phyloP scores from a whole-genome alignment of 805 yeast genomes.

The Hanseniaspora jakobsenii region DNA sequence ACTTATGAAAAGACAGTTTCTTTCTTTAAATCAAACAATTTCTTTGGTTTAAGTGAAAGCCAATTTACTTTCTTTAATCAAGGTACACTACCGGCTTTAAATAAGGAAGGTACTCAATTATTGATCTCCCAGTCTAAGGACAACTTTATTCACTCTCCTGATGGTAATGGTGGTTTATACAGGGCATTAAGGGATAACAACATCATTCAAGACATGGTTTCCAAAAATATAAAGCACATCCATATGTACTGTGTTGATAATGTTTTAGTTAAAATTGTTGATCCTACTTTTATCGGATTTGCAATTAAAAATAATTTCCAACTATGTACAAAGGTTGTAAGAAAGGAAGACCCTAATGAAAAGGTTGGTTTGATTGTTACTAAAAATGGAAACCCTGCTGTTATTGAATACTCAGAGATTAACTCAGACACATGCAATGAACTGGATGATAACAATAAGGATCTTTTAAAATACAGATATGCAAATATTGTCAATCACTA shows the following conservation, averaged over 20 bases:
- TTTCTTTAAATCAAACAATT: conserved; percentile 49
- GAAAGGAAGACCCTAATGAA: conserved; percentile 79
- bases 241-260: conserved; percentile 98
- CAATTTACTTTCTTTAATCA: conserved; percentile 80
- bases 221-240: conserved; percentile 67
- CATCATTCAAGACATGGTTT: conserved; percentile 53
- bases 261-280: conserved; percentile 81
- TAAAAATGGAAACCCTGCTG: conserved; percentile 61
- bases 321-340: conserved; percentile 86
- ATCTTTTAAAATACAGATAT: conserved; percentile 66
- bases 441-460: conserved; percentile 39
- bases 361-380: conserved; percentile 84
- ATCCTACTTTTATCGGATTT: conserved; percentile 76
- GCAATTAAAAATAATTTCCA: conserved; percentile 55
- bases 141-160: conserved; percentile 74
- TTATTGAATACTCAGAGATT: conserved; percentile 90
- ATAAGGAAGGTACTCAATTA: conserved; percentile 54
- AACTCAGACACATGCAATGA: conserved; percentile 58
- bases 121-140: conserved; percentile 42
- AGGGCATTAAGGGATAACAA: conserved; percentile 59
- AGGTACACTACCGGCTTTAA: conserved; percentile 87
- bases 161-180: conserved; percentile 96
- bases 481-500: conserved; percentile 97
- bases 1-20: conserved; percentile 64
- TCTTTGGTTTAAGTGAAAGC: conserved; percentile 53